These are phyloP conservation scores for Paecilomyces sp. DNA, from an alignment of 2,329 filamentous ascomycete species.

Conservation along the genomic window DNA sequence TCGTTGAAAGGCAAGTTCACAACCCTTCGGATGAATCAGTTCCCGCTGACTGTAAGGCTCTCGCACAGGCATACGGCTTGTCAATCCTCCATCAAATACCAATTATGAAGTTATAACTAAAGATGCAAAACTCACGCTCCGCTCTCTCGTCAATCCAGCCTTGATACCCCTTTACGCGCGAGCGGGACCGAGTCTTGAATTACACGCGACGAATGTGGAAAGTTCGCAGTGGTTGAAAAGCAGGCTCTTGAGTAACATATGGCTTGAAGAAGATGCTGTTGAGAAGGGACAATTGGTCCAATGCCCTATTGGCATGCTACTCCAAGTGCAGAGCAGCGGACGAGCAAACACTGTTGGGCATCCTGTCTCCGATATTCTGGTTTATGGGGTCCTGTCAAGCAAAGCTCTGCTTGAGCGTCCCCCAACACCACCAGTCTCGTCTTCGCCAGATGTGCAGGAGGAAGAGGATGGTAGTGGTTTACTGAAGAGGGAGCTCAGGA, in stretches of 20 bases:
- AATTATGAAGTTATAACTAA: constrained; percentile 25
- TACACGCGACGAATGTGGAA: constrained; percentile 24
- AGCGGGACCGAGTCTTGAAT: constrained; percentile 31
- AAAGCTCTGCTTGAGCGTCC: constrained; percentile 19
- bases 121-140: constrained; percentile 23
- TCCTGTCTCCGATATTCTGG: constrained; percentile 27
- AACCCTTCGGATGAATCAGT: constrained; percentile 1
- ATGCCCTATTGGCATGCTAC: constrained; percentile 32
- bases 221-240: constrained; percentile 32
- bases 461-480: constrained; percentile 4
- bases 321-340: constrained; percentile 19
- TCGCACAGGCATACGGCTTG: constrained; percentile 23
- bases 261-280: constrained; percentile 26
- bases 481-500: constrained; percentile 22
- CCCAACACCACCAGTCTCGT: constrained; percentile 29
- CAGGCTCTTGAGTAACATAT: constrained; percentile 27
- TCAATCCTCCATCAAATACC: constrained; percentile 24
- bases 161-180: constrained; percentile 34
- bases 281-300: constrained; percentile 22
- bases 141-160: constrained; percentile 32
- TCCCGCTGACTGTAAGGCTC: constrained; percentile 1
- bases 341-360: constrained; percentile 10
- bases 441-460: constrained; percentile 16
- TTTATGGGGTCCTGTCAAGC: constrained; percentile 32
- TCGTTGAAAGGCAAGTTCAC: constrained; percentile 23